Base-by-base conservation (phyloP, 2,329 filamentous ascomycete species). In the Pyricularia grisea region DNA sequence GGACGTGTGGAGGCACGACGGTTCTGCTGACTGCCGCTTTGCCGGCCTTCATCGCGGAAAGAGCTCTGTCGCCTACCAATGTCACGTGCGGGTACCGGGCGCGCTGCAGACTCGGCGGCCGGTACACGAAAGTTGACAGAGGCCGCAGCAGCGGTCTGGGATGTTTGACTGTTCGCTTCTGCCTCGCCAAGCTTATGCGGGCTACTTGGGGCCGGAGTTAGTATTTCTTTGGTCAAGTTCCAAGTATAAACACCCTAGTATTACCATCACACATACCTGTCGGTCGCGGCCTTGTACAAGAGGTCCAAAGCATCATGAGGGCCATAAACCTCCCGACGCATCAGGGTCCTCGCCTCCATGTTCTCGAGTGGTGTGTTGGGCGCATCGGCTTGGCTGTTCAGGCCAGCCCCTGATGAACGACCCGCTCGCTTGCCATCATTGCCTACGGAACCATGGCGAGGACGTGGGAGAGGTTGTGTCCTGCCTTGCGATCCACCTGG, bases 271-370 rank as follows among this genome's bases (percentile, higher is more conserved):
- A 75, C 75, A 69, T 63, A 77, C 75, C 83, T 87, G 76, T 89
- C 85, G 60, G 87, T 90, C 33, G 88, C 93, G 25, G 94, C 94
- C 80, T 97, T 94, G 76, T 96, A 96, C 20, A 98, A 85, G 69
- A 97, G 83, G 77, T 97, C 93, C 66, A 98, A 84, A 28, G 94
- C 94, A 81, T 98, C 94, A 75, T 97, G 94, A 3, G 92, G 93
- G 50, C 93, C 94, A 78, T 94, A 97, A 64, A 98, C 89, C 73
- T 92, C 91, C 69, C 81, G 83, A 36, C 87, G 81, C 87, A 90
- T 89, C 70, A 90, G 86, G 10, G 83, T 82, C 75, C 87, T 85
- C 27, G 88, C 88, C 78, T 90, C 88, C 6, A 87, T 79, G 74
- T 90, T 90, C 76, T 90, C 87, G 27, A 90, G 77, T 67, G 87